Percentiles rank a stretch among this genome's conserved stretches.
Conservation (phyloP, 768 basidiomycete genomes). For the Lepiota venenata region DNA sequence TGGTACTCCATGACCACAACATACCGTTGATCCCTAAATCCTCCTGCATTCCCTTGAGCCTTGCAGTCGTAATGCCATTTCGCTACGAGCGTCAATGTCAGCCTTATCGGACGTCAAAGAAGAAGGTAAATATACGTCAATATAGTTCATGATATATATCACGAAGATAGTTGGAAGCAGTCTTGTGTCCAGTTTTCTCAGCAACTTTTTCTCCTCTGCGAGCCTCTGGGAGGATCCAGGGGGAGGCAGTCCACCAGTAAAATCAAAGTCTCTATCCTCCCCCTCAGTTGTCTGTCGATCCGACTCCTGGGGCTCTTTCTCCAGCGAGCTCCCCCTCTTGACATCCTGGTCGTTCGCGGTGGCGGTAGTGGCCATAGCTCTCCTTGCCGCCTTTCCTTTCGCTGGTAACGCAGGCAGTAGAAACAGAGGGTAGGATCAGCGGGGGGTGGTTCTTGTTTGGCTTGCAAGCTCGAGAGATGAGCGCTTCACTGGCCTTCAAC, state of each 20-base stretch:
- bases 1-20: neutral
- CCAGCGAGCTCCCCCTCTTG: neutral
- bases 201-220: constrained; percentile 35
- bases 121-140: constrained; percentile 39
- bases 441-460: no score
- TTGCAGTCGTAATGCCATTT: constrained; percentile 40
- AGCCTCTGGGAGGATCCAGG: constrained; percentile 20
- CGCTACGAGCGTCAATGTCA: constrained; percentile 25
- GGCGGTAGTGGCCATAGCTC: neutral
- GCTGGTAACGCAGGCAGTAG: neutral
- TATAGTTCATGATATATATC: constrained; percentile 61
- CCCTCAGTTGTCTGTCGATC: neutral
- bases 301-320: neutral
- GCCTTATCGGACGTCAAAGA: neutral
- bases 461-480: no score
- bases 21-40: constrained; percentile 40
- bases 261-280: neutral
- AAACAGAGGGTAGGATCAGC: no score
- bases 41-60: constrained; percentile 42
- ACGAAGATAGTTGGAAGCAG: constrained; percentile 53
- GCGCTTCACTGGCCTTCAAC: no score
- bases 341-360: neutral
- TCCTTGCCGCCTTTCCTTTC: neutral
- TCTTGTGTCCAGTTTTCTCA: constrained; percentile 49
- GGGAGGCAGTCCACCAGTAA: neutral